phyloP scores from a whole-genome alignment of 352 stramenopile species.

The Phytophthora pluvialis region DNA sequence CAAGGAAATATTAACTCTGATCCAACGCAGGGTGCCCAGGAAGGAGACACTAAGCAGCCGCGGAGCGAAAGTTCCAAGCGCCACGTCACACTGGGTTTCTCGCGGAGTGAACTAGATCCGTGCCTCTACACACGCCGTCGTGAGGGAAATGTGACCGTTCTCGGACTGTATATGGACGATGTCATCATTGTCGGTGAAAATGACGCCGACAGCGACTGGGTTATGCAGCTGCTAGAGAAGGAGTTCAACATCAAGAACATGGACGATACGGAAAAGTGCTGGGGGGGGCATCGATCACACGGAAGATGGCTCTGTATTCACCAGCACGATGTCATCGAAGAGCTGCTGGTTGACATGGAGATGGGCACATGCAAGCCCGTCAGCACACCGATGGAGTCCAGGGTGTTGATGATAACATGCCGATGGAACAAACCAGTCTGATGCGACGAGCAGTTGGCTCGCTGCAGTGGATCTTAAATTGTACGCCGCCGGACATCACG shows the following conservation, averaged over 20 bases:
- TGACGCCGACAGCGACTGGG: background rate
- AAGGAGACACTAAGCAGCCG: too few relatives aligned
- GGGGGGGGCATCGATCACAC: constrained; percentile 5
- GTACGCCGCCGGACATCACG: too few relatives aligned
- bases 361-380: too few relatives aligned
- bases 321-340: background rate
- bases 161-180: constrained; percentile 16
- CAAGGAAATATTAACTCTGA: too few relatives aligned
- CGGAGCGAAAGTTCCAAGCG: too few relatives aligned
- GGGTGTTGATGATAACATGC: too few relatives aligned
- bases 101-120: background rate
- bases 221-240: background rate
- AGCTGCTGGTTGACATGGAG: too few relatives aligned
- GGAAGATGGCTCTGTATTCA: background rate
- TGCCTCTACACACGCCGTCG: background rate
- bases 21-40: too few relatives aligned
- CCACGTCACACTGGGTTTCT: background rate
- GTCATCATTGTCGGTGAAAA: constrained; percentile 3
- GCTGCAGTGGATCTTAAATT: too few relatives aligned
- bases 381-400: too few relatives aligned
- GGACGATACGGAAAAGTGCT: background rate
- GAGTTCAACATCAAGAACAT: constrained; percentile 16
- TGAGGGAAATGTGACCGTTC: background rate
- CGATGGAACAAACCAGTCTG: too few relatives aligned
- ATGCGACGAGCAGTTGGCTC: too few relatives aligned